phyloP scores from a whole-genome alignment of 169 alveolate genomes.

The Eimeria acervulina region DNA sequence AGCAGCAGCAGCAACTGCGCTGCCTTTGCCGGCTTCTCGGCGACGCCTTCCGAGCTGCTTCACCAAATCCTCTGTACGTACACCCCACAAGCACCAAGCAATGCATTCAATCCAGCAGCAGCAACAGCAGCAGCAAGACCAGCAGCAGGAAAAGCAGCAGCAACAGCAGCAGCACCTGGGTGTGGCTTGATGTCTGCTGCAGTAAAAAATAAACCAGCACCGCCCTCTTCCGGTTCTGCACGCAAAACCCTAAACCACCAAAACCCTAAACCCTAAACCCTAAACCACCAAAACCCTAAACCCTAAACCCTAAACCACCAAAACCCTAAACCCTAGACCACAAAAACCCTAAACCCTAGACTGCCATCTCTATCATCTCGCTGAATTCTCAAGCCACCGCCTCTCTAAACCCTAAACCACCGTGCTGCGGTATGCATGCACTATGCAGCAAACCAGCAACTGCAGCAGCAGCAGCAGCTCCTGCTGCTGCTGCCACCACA shows the following conservation, averaged over 20 bases:
- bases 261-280: constrained; percentile 31
- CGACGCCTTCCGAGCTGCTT: not conserved
- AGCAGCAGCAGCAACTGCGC: no score
- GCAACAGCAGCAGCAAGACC: constrained; percentile 18
- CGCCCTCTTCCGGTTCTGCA: constrained; percentile 3
- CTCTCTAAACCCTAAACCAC: constrained; percentile 1
- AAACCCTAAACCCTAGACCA: constrained; percentile 17
- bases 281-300: not conserved
- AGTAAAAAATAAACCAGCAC: not conserved
- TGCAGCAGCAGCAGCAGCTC: not conserved
- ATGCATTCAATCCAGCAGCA: not conserved
- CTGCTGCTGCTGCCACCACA: not conserved
- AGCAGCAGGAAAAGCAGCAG: not conserved
- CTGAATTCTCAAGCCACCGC: no score
- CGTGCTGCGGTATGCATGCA: no score
- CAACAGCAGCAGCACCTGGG: constrained; percentile 1
- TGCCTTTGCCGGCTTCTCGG: not conserved
- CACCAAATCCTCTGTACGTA: not conserved
- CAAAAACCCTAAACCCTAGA: constrained; percentile 8
- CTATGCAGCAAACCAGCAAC: not conserved
- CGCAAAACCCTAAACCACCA: not conserved
- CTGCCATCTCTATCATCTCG: no score
- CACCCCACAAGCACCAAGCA: no score
- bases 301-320: constrained; percentile 11
- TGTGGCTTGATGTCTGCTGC: not conserved